A percentile compares a stretch with the other conserved stretches of the same genome.
Conservation (phyloP, 257 asterid species). For the Scutellaria minor region DNA sequence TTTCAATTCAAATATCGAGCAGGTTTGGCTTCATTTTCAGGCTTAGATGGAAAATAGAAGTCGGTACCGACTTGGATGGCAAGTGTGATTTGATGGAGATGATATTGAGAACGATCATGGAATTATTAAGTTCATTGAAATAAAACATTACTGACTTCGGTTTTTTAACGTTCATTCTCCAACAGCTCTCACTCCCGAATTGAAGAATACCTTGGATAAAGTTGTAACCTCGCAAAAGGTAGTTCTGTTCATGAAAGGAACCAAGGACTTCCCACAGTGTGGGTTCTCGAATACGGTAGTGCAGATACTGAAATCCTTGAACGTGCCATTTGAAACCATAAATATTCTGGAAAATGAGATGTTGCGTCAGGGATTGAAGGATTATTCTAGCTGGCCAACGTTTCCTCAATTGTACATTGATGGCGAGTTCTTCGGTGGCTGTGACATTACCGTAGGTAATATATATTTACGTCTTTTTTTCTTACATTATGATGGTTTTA, state of each 20-base stretch:
- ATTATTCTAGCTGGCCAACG: conserved; percentile 94
- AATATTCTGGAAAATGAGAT: conserved; percentile 79
- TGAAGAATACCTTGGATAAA: conserved; percentile 75
- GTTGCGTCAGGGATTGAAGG: conserved; percentile 84
- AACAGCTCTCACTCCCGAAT: conserved; percentile 78
- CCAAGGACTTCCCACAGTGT: conserved; percentile 89
- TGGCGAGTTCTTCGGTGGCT: conserved; percentile 95
- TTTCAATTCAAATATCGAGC: background rate
- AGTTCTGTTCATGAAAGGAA: conserved; percentile 88
- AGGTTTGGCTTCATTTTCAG: background rate
- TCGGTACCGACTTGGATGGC: conserved; percentile 1
- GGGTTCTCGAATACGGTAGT: conserved; percentile 88
- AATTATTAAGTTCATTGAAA: conserved; percentile 3
- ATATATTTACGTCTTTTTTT: background rate
- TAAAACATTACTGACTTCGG: background rate
- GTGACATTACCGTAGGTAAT: conserved; percentile 83
- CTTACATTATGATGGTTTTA: background rate
- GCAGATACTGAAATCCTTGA: conserved; percentile 72
- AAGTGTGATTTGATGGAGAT: conserved; percentile 7
- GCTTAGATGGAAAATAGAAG: background rate
- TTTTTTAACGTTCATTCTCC: conserved; percentile 6
- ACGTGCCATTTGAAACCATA: conserved; percentile 76
- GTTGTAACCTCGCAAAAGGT: conserved; percentile 81
- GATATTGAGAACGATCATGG: background rate
- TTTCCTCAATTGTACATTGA: conserved; percentile 88